These are phyloP conservation scores for Ramaria sp. DNA, from an alignment of 768 basidiomycete genomes.

Conservation along the genomic window DNA sequence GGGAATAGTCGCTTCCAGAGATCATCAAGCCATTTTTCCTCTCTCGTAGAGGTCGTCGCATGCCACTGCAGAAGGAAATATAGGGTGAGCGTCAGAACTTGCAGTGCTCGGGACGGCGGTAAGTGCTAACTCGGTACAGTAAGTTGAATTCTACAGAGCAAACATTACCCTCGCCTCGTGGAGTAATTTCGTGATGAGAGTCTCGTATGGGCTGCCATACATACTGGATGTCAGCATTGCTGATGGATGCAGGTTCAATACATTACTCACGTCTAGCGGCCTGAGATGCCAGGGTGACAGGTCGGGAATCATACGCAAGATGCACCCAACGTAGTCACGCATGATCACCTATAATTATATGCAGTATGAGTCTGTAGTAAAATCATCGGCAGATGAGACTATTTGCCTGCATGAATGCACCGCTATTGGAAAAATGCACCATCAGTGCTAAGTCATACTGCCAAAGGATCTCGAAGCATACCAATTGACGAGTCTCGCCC, in stretches of 20 bases:
- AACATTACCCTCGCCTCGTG: constrained; percentile 65
- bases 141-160: constrained; percentile 66
- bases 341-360: constrained; percentile 42
- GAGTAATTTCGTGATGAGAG: constrained; percentile 37
- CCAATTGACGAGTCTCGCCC: constrained; percentile 63
- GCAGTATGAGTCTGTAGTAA: not conserved
- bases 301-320: constrained; percentile 60
- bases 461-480: not conserved
- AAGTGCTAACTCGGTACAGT: constrained; percentile 12
- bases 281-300: constrained; percentile 57
- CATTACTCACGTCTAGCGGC: constrained; percentile 42
- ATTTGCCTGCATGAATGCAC: constrained; percentile 13
- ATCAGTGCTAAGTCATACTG: not conserved
- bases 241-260: not conserved
- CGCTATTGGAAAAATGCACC: not conserved
- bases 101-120: not conserved
- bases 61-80: constrained; percentile 42
- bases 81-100: not conserved
- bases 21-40: constrained; percentile 56
- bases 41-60: constrained; percentile 61
- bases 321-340: constrained; percentile 63
- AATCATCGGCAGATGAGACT: not conserved
- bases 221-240: not conserved
- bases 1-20: constrained; percentile 45
- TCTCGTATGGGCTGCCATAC: constrained; percentile 39